A percentile compares a stretch with the other conserved stretches of the same genome.
These are phyloP conservation scores for Nakazawaea peltata DNA, from an alignment of 805 yeast genomes.

Conservation along the genomic window DNA sequence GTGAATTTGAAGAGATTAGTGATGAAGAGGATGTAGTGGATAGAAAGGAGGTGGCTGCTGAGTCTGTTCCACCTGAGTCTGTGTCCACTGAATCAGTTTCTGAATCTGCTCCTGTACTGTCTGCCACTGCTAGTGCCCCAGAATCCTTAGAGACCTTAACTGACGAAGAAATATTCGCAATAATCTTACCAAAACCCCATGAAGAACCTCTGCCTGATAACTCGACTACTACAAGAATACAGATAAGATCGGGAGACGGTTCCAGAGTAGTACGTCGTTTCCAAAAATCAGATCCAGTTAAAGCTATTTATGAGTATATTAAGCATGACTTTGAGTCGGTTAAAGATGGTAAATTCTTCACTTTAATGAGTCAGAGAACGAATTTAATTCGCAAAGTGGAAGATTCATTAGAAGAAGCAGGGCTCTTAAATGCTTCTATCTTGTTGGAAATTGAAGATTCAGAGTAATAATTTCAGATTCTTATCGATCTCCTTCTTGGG, in stretches of 20 bases:
- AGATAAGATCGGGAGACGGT: slow-evolving; percentile 87
- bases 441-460: slow-evolving; percentile 47
- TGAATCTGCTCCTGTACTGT: no score
- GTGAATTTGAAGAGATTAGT: slow-evolving; percentile 11
- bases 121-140: no score
- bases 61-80: background rate
- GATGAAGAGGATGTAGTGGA: slow-evolving; percentile 15
- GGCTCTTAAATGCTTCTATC: slow-evolving; percentile 75
- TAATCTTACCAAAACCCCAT: slow-evolving; percentile 42
- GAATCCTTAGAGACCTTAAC: slow-evolving; percentile 18
- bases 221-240: slow-evolving; percentile 62
- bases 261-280: slow-evolving; percentile 70
- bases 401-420: slow-evolving; percentile 60
- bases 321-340: slow-evolving; percentile 48
- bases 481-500: slow-evolving; percentile 12
- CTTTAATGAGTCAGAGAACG: slow-evolving; percentile 48
- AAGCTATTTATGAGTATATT: slow-evolving; percentile 53
- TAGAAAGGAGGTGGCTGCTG: slow-evolving; percentile 10
- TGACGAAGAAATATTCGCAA: slow-evolving; percentile 36
- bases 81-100: no score
- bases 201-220: slow-evolving; percentile 59
- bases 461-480: slow-evolving; percentile 5
- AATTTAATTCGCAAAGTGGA: slow-evolving; percentile 48
- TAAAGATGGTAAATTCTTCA: slow-evolving; percentile 38
- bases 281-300: slow-evolving; percentile 47